Base-by-base conservation (phyloP, 768 basidiomycete genomes). In the Candolleomyces aberdarensis region DNA sequence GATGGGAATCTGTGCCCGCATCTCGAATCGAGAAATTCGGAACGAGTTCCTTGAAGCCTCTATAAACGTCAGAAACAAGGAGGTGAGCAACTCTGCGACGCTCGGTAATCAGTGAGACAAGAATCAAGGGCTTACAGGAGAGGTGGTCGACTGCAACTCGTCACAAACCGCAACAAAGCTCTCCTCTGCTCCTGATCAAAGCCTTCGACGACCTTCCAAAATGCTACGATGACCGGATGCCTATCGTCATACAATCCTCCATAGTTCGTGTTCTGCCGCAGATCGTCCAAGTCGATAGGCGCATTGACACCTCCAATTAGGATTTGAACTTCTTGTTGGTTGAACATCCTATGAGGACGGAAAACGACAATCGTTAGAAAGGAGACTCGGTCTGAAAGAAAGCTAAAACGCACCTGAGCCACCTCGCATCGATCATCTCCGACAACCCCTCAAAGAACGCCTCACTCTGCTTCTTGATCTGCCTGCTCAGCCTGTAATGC, bases 321-420 rank as follows among this genome's bases (percentile, higher is more conserved):
- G 52, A 96, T 89, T 70, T 95, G 94, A 3, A 98, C 79, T 72
- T 98, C 97, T 70, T 93, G 91, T 65, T 96, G 96, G 72, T 98
- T 96, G 76, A 98, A 99, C 92, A 98, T 96, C 49, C 94, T 92
- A 63, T 9, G 61, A 53, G 11, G 31, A 13, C 39, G 31, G 48
- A 20, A 17, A 46, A 17, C 44, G n/a, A 43, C 13, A 5, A n/a
- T 43, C 5, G 41, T 11, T 43, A 43, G n/a, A 43, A 11, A n/a
- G 2, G 41, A 26, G 26, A 26, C 26, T 26, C 2, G 3, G 26
- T 26, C 26, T 26, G 26, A 60, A 48, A 10, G 26, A 55, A 44
- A 36, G 26, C 3, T 26, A 44, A 57, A 36, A 68, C 76, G 29
- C 32, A 89, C 85, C 88, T 78, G 20, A 96, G 80, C 92, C 92